phyloP scores from a whole-genome alignment of 2,329 filamentous ascomycete genomes.

The Aspergillus thermomutatus region DNA sequence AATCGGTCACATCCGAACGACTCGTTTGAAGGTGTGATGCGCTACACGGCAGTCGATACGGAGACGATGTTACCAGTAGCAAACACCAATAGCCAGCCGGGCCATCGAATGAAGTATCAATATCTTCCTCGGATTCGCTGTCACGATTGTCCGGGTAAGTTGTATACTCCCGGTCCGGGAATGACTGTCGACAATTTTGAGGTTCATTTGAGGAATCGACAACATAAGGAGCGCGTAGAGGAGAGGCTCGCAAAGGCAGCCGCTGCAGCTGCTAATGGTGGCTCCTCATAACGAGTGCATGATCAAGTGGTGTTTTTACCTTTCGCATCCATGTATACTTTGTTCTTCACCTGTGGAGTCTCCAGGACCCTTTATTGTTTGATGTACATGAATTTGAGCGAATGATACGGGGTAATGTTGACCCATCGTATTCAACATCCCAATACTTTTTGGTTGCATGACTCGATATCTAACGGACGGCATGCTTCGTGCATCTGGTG shows the following conservation, averaged over 20 bases:
- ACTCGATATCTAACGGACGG: neutral
- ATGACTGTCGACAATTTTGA: conserved; percentile 88
- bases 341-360: neutral
- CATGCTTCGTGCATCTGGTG: neutral
- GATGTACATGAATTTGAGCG: neutral
- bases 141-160: conserved; percentile 85
- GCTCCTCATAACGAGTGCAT: conserved; percentile 13
- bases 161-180: conserved; percentile 86
- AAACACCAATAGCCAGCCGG: conserved; percentile 49
- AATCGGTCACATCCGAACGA: conserved; percentile 71
- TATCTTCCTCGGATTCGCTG: conserved; percentile 89
- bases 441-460: neutral
- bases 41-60: conserved; percentile 75
- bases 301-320: conserved; percentile 6
- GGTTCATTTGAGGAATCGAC: conserved; percentile 81
- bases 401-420: neutral
- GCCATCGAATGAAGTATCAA: conserved; percentile 67
- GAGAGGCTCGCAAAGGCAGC: conserved; percentile 38
- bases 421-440: neutral
- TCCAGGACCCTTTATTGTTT: neutral
- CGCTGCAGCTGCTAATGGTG: conserved; percentile 3
- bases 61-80: conserved; percentile 64
- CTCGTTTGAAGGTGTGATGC: conserved; percentile 86
- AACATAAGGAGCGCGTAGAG: conserved; percentile 71
- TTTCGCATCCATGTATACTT: conserved; percentile 12